Evolutionary conservation across 345 rosid genomes (phyloP), one percentile per base, ranked within the genome.

Genomic region (Mangifera indica): DNA sequence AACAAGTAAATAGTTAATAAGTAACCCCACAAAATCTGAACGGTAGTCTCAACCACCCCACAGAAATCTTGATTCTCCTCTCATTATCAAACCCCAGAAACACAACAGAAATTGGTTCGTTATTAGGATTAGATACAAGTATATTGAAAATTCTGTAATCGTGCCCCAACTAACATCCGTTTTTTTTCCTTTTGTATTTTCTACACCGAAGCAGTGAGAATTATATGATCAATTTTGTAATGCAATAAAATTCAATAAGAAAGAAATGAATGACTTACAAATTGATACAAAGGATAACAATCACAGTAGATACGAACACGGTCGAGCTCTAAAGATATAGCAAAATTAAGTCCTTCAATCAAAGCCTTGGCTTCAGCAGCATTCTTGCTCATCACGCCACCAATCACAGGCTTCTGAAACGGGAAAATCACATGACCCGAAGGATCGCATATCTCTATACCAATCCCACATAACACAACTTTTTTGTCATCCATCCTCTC

Each of bases 341-440:
- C 95, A n/a, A 83, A 87, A 51, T 79, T 80, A 13, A 93, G 82
- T 24, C 91, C 97, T 76, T 82, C 88, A 72, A 90, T 65, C 74
- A 92, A 66, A 13, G 89, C 92, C 56, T 82, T 79, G 17, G 82
- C 14, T 58, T 80, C 93, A 0, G 86, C 87, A 48, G 75, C 80
- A 18, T 70, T 70, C 15, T 65, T 53, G 67, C 79, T 80, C 78
- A 74, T 65, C 56, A 75, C 73, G 11, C 67, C 80, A 0, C 68
- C 80, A 18, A 62, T 74, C 73, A 84, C 51, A 55, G 67, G 74
- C 45, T 84, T 87, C 7, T 58, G 65, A 49, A 85, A 48, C 25
- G 83, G 87, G 56, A 87, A 78, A 22, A 89, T 76, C 83, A 85
- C 44, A 78, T 81, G 80, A 71, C 74, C 78, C 0, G 45, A 5